Base-by-base conservation (phyloP, 1,284 basidiomycete species). In the Amylostereum areolatum region DNA sequence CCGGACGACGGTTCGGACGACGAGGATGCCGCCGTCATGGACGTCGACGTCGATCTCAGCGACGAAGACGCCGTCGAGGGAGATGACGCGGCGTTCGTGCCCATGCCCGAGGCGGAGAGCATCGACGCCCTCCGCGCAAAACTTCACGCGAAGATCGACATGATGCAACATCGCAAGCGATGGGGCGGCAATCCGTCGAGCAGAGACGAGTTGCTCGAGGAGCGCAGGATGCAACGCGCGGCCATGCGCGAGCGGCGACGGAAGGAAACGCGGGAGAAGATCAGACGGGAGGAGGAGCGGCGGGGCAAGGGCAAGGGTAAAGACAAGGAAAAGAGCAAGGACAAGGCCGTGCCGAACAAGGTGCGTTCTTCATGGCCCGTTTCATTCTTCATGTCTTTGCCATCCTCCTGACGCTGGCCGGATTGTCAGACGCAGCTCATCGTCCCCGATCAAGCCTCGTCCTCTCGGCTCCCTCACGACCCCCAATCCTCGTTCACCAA, bases 231-330 rank as follows among this genome's bases (percentile, higher is more conserved):
- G 59, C 83, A 89, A 59, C 72, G 91, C 8, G 92, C 86, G 1
- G 81, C 85, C 36, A 77, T 96, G 74, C 75, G 92, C 29, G 93
- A 96, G 64, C 77, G 83, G 52, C 71, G 93, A 56, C 67, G 92
- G 62, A 88, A 86, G 62, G 88, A 90, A 71, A 88, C 89, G 25
- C 87, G 78, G 63, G 92, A 93, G 68, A 88, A 88, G 67, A 83
- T 84, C 45, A 63, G 72, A 52, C 74, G 70, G 46, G 82, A 83
- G 62, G 75, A 81, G 49, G 80, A 77, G 57, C 60, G 64, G 32
- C 70, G 67, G 55, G 67, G 67, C 4, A 74, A 73, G 49, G 74
- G 73, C 44, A 72, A 80, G 58, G 70, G 68, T 36, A 82, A 78
- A 55, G 68, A 66, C 35, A 73, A 73, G 55, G 65, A 62, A 60